Conservation (phyloP, 192 early-diverging fungal genomes). For the Coemansia sp. region DNA sequence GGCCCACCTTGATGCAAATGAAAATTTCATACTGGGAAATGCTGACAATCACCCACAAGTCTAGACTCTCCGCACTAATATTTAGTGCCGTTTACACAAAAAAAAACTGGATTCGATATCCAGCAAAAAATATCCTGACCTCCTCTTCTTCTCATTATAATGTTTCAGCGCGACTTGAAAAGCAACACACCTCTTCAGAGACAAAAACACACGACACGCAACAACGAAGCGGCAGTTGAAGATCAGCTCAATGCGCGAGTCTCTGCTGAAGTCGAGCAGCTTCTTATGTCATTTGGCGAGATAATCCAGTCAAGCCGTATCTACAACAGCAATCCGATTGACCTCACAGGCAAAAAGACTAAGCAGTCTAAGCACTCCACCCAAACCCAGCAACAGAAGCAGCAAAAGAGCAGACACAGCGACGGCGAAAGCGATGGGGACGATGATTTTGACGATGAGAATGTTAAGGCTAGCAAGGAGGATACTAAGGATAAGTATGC, state of each 20-base stretch:
- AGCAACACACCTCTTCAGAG: conserved; percentile 17
- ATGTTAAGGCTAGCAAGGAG: conserved; percentile 4
- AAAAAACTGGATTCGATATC: too few species aligned
- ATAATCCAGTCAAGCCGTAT: conserved; percentile 47
- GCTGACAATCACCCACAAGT: too few species aligned
- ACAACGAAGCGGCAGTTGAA: conserved; percentile 25
- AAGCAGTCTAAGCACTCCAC: not conserved
- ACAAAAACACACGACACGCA: conserved; percentile 36
- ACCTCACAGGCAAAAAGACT: conserved; percentile 2
- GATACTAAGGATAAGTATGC: conserved; percentile 48
- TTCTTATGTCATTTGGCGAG: conserved; percentile 47
- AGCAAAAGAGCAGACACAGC: conserved; percentile 6
- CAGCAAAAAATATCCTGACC: not conserved
- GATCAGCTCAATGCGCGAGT: conserved; percentile 46
- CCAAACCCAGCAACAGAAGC: not conserved
- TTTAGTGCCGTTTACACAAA: too few species aligned
- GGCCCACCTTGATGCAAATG: too few species aligned
- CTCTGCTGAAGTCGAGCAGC: conserved; percentile 46
- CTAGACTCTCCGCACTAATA: too few species aligned
- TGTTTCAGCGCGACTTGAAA: conserved; percentile 39
- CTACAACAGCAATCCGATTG: conserved; percentile 23
- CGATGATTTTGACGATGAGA: not conserved
- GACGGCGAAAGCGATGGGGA: conserved; percentile 1
- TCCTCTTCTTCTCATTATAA: not conserved
- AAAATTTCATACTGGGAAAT: too few species aligned